A percentile compares a stretch with the other conserved stretches of the same genome.
phyloP scores from a whole-genome alignment of 2,329 filamentous ascomycete species.

The Apiospora hydei region DNA sequence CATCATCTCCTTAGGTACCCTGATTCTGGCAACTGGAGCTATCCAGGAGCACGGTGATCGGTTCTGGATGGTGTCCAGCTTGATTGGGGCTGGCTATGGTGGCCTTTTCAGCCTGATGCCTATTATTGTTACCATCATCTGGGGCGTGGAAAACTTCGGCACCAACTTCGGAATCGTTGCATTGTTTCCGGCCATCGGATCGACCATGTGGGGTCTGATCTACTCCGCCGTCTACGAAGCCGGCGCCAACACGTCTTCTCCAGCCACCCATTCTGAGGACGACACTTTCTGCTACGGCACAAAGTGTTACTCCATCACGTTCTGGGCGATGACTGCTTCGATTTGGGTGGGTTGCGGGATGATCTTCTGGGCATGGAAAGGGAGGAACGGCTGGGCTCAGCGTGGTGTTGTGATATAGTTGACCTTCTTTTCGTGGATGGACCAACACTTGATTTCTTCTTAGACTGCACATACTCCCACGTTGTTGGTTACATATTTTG shows the following conservation, averaged over 20 bases:
- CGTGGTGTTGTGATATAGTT: constrained; percentile 72
- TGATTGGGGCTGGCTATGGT: constrained; percentile 91
- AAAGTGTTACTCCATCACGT: constrained; percentile 80
- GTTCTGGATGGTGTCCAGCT: constrained; percentile 85
- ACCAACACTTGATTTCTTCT: background rate
- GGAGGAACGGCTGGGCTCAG: constrained; percentile 75
- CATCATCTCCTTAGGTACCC: constrained; percentile 77
- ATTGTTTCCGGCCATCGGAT: constrained; percentile 87
- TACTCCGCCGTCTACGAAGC: constrained; percentile 83
- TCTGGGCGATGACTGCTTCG: constrained; percentile 85
- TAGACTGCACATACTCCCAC: constrained; percentile 18
- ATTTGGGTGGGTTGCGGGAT: constrained; percentile 79
- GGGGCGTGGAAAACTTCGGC: constrained; percentile 98
- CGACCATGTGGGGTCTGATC: constrained; percentile 88
- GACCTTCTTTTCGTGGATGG: background rate
- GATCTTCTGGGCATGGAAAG: constrained; percentile 84
- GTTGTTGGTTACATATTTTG: background rate
- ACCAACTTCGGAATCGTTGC: constrained; percentile 98
- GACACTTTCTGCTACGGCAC: constrained; percentile 80
- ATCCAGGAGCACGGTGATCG: constrained; percentile 77
- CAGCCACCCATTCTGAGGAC: constrained; percentile 45
- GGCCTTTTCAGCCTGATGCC: constrained; percentile 89
- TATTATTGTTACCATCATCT: constrained; percentile 94
- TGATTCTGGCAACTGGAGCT: constrained; percentile 77
- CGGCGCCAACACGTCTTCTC: constrained; percentile 58